Conservation (phyloP, 306 rosid species). For the Arachis hypogaea region DNA sequence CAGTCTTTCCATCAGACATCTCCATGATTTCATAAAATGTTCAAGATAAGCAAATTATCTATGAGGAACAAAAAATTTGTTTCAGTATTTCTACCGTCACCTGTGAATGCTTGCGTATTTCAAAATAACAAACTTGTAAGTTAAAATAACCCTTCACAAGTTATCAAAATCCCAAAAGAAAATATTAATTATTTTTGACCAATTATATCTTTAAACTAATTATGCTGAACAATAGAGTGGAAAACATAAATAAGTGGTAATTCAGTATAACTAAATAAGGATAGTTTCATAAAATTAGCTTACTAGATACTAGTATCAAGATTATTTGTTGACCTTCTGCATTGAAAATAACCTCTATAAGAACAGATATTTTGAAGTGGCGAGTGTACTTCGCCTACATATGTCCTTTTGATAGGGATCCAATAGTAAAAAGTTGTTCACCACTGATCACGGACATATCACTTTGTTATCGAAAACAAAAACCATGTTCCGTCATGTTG, state of each 20-base stretch:
- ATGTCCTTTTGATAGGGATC: not conserved
- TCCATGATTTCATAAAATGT: constrained; percentile 5
- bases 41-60: not conserved
- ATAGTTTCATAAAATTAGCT: not conserved
- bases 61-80: not conserved
- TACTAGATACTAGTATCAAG: not conserved
- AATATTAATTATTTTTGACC: not conserved
- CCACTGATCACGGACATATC: not conserved
- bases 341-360: not conserved
- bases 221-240: too few species aligned
- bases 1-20: not conserved
- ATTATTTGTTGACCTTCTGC: not conserved
- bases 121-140: not conserved
- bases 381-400: not conserved
- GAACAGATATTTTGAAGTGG: too few species aligned
- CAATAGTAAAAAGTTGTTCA: not conserved
- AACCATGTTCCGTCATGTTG: not conserved
- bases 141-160: constrained; percentile 6
- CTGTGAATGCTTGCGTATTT: not conserved
- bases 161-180: not conserved
- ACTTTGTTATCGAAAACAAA: constrained; percentile 7
- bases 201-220: not conserved
- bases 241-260: too few species aligned
- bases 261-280: not conserved
- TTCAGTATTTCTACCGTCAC: not conserved